phyloP scores from a whole-genome alignment of 1,139 yeast species.

The Kazachstania sp. region DNA sequence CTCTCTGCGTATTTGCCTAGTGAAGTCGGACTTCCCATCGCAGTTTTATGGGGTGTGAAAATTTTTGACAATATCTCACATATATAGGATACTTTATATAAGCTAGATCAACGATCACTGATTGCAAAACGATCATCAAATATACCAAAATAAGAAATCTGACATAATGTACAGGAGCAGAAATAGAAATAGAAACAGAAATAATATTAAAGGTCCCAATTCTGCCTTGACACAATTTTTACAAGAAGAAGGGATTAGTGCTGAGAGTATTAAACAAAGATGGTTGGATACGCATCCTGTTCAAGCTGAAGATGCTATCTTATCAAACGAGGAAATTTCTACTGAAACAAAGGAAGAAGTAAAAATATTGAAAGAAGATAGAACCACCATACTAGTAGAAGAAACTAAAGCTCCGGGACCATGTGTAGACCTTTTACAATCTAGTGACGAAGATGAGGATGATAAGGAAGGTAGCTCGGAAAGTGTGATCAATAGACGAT shows the following conservation, averaged over 20 bases:
- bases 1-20: not conserved
- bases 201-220: slow-evolving; percentile 63
- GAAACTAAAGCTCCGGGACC: not conserved
- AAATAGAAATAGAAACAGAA: slow-evolving; percentile 25
- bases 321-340: slow-evolving; percentile 14
- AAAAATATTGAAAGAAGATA: not conserved
- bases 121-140: too few species aligned
- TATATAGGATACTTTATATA: too few species aligned
- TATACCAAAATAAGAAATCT: not conserved
- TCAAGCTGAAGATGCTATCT: not conserved
- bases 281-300: slow-evolving; percentile 33
- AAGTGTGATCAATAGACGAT: not conserved
- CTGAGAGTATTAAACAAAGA: slow-evolving; percentile 66
- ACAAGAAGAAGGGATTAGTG: slow-evolving; percentile 76
- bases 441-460: slow-evolving; percentile 4
- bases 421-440: not conserved
- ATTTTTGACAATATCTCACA: too few species aligned
- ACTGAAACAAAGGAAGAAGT: slow-evolving; percentile 3
- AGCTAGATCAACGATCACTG: too few species aligned
- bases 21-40: too few species aligned
- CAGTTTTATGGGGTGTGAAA: too few species aligned
- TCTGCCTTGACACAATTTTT: slow-evolving; percentile 72
- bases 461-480: too few species aligned
- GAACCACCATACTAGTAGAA: not conserved
- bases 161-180: slow-evolving; percentile 24